Evolutionary conservation across 192 early-diverging fungal species (phyloP).

Genomic region (Mortierella claussenii): DNA sequence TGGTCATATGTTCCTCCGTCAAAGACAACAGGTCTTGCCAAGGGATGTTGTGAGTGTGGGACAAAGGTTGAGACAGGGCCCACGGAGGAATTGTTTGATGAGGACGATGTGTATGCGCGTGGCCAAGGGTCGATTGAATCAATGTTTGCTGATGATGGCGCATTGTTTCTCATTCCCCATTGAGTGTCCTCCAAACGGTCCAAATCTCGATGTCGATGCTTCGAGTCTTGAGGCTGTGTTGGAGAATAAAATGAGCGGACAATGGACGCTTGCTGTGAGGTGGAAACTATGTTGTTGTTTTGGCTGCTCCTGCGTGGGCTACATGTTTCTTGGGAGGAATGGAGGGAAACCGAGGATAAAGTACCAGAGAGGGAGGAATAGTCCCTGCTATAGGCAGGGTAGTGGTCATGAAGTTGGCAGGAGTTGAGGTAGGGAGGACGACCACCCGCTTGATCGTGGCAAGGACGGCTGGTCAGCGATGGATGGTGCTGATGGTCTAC

Average conservation of each 20-base stretch:
- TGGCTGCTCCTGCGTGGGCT: too few species aligned
- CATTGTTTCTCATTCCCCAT: not conserved
- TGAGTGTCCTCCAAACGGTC: slow-evolving; percentile 8
- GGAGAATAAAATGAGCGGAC: too few species aligned
- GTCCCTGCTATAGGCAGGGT: too few species aligned
- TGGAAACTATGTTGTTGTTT: too few species aligned
- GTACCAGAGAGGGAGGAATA: too few species aligned
- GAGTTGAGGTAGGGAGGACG: too few species aligned
- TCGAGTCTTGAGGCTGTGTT: not conserved
- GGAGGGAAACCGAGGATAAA: not conserved
- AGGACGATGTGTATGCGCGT: not conserved
- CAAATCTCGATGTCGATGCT: slow-evolving; percentile 9
- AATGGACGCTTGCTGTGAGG: too few species aligned
- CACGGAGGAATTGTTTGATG: not conserved
- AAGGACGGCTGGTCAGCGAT: too few species aligned
- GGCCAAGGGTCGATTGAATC: slow-evolving; percentile 10
- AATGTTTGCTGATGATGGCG: not conserved
- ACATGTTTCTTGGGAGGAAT: not conserved
- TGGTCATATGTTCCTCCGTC: slow-evolving; percentile 15
- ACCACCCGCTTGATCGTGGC: too few species aligned
- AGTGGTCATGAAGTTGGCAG: too few species aligned
- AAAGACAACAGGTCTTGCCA: slow-evolving; percentile 24
- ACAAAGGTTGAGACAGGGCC: not conserved
- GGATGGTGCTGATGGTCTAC: too few species aligned
- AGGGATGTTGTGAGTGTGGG: not conserved